phyloP scores from a whole-genome alignment of 148 eudicot genomes.

The Chenopodium formosanum region DNA sequence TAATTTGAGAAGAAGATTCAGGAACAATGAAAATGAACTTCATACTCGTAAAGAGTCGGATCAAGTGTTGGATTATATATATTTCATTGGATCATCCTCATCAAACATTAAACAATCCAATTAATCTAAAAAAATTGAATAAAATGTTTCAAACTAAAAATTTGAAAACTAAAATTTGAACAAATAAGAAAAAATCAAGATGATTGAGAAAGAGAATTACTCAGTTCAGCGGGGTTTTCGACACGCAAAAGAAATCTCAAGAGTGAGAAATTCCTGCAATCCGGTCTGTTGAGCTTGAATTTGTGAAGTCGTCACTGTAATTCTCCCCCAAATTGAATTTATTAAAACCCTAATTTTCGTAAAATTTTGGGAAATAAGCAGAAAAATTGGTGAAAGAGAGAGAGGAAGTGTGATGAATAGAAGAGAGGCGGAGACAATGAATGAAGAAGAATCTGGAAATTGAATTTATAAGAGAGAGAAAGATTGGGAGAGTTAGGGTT shows the following conservation, averaged over 20 bases:
- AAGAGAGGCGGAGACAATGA: not conserved
- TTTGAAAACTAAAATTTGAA: too few relatives aligned
- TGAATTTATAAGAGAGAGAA: constrained; percentile 5
- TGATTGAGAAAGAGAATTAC: constrained; percentile 18
- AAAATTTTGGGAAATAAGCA: too few relatives aligned
- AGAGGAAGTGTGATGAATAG: too few relatives aligned
- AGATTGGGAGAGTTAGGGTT: not conserved
- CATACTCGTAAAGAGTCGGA: constrained; percentile 26
- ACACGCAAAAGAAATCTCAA: constrained; percentile 23
- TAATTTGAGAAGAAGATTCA: constrained; percentile 19
- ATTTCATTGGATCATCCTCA: constrained; percentile 25
- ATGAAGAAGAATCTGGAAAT: not conserved
- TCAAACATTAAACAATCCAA: not conserved
- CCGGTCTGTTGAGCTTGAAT: constrained; percentile 50
- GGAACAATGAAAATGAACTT: constrained; percentile 18
- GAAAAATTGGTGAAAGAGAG: too few relatives aligned
- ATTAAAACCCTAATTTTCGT: not conserved
- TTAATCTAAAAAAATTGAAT: too few relatives aligned
- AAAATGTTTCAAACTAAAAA: not conserved
- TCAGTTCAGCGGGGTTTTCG: constrained; percentile 43
- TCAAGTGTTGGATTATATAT: constrained; percentile 40
- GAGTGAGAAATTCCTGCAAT: constrained; percentile 24
- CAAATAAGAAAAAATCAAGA: not conserved
- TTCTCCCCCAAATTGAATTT: not conserved
- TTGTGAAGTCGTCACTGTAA: constrained; percentile 35